These are phyloP conservation scores for Globisporangium viniferum DNA, from an alignment of 352 stramenopile genomes.

Conservation along the genomic window DNA sequence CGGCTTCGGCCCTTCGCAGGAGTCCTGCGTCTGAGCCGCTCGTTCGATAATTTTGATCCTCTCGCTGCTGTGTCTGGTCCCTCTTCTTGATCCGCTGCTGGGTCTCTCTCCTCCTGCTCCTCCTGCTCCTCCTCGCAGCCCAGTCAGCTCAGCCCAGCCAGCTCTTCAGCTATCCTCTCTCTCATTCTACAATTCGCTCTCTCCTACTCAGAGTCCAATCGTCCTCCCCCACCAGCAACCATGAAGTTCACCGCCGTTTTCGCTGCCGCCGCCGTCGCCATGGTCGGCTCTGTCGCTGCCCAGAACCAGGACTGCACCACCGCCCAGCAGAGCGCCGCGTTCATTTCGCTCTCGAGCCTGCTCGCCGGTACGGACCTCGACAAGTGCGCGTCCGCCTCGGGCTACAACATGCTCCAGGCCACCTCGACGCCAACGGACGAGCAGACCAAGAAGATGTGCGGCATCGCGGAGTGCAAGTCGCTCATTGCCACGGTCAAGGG, in stretches of 20 bases:
- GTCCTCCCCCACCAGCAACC: constrained; percentile 1
- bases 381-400: constrained; percentile 19
- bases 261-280: constrained; percentile 25
- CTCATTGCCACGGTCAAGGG: constrained; percentile 31
- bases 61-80: background rate
- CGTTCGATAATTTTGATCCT: constrained; percentile 8
- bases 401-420: constrained; percentile 40
- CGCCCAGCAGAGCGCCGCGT: constrained; percentile 20
- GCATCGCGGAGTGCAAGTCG: constrained; percentile 22
- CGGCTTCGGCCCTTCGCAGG: background rate
- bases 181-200: constrained; percentile 17
- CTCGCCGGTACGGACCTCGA: constrained; percentile 19
- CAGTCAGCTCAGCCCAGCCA: background rate
- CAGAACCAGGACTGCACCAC: constrained; percentile 19
- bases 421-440: constrained; percentile 26
- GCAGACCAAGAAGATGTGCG: constrained; percentile 40
- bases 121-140: background rate
- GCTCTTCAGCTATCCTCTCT: background rate
- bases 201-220: constrained; percentile 14
- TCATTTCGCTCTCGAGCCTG: constrained; percentile 22
- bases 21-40: background rate
- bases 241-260: constrained; percentile 11
- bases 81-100: background rate
- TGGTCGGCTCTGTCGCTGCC: constrained; percentile 15
- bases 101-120: background rate